Base-by-base conservation (phyloP, 345 rosid genomes). In the Physaria fendleri region DNA sequence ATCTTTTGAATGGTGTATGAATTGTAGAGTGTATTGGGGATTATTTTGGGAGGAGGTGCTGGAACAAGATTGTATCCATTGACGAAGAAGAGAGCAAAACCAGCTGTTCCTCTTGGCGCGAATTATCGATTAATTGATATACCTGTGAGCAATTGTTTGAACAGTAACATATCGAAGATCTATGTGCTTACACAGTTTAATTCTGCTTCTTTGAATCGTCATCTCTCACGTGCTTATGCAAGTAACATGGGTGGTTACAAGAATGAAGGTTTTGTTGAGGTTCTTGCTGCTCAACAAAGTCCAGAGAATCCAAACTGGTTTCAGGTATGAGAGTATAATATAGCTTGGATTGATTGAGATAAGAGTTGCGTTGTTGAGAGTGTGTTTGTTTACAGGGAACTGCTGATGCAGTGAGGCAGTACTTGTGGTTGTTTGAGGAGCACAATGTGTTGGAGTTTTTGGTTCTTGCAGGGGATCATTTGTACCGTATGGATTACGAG, bases 261-360 rank as follows among this genome's bases (percentile, higher is more conserved):
- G 81, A 92, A 88, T 55, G 98, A 92, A 78, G 98, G 98, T 8
- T 92, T 92, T 61, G 98, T 92, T n/a, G 98, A 92, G 64, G 98
- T 88, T 66, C 92, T 92, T 61, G 98, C 98, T 10, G 98, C 98
- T 49, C 96, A 92, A 63, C 96, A 88, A 79, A 92, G 93, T 50
- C 98, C 98, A 0, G 98, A 92, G 76, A 92, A 92, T 40, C 96
- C 98, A 2, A 92, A 92, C 47, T 92, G 96, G 98, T 88, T 92
- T 49, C 98, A 91, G 95, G 97, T 87, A 61, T 46, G 33, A 13
- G 33, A n/a, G n/a, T n/a, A n/a, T 24, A 24, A 24, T 24, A 4
- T 22, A 3, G 27, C 1, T 18, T 27, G 5, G 55, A 2, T n/a
- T 23, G 32, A 6, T 6, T 22, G 17, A 13, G 50, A n/a, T 22